Base-by-base conservation (phyloP, 768 basidiomycete genomes). In the Boletus coccyginus region DNA sequence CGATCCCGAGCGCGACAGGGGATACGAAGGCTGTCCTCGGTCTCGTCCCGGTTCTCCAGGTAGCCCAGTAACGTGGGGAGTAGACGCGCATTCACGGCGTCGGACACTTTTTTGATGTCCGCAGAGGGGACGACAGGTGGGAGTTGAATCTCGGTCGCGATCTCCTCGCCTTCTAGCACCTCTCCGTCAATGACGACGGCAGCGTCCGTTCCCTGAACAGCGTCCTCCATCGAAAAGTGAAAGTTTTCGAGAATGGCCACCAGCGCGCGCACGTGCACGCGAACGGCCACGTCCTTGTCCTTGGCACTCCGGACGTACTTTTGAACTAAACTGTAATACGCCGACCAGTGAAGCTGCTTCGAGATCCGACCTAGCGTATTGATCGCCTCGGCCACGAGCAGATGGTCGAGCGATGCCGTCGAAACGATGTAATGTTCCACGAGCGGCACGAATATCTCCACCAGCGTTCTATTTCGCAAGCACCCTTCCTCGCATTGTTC, bases 381-480 rank as follows among this genome's bases (percentile, higher is more conserved):
- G 61, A 99, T 90, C 1, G 96, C 91, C 66, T 97, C 95, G 64
- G 90, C 94, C 43, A 94, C 85, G 31, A 98, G 79, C 62, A 92
- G 87, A 66, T 97, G 93, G 62, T 96, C 91, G 16, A 85, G 70
- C 5, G 85, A 76, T 0, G 80, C 69, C 2, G 82, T 78, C 11
- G 83, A 81, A 21, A 76, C 71, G 58, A 98, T 81, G 63, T 88
- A 95, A 65, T 91, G 92, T 38, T 83, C 84, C 44, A 97, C 80
- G 16, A 98, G 78, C 0, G 96, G 97, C 24, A 98, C 73, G 65
- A 98, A 92, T 5, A 97, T 79, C 39, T 93, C 92, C 3, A 82
- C 76, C 33, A 97, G 71, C 1, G 86, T 90, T 24, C 77, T 80
- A 65, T 87, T 89, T 38, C 85, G 77, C 36, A 98, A 64, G 32